Percentiles rank a stretch among this genome's conserved stretches.
Conservation (phyloP, 306 rosid species). For the Dryas drummondii region DNA sequence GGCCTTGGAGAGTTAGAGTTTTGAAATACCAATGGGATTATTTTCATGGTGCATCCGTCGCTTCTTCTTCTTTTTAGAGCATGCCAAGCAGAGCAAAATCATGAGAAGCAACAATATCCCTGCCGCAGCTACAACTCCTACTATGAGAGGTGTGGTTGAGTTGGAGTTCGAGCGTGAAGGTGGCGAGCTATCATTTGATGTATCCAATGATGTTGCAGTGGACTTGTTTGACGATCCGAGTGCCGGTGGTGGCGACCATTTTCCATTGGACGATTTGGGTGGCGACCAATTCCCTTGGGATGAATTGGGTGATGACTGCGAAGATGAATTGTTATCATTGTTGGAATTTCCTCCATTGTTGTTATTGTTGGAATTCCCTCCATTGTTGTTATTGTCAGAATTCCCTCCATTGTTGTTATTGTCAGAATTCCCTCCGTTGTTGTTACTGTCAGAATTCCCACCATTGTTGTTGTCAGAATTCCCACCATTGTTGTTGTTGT, state of each 20-base stretch:
- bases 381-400: neutral
- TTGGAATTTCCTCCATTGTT: neutral
- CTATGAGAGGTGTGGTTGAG: slow-evolving; percentile 27
- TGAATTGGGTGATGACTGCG: neutral
- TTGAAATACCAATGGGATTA: slow-evolving; percentile 24
- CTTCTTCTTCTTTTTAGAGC: slow-evolving; percentile 48
- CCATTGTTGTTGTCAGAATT: neutral
- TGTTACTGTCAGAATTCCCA: too few relatives aligned
- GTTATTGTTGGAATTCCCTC: neutral
- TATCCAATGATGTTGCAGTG: neutral
- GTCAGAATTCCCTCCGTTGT: neutral
- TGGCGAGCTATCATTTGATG: neutral
- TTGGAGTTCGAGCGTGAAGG: neutral
- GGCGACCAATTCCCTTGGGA: slow-evolving; percentile 2
- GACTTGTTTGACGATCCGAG: neutral
- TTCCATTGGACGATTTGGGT: slow-evolving; percentile 7
- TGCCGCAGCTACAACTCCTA: slow-evolving; percentile 50
- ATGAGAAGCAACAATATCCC: slow-evolving; percentile 46
- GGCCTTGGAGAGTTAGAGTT: neutral
- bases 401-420: neutral
- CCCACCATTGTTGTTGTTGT: neutral
- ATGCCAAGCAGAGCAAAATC: slow-evolving; percentile 21
- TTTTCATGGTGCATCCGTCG: slow-evolving; percentile 28
- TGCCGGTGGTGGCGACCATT: slow-evolving; percentile 7
- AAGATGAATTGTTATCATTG: neutral